Evolutionary conservation across 2,329 filamentous ascomycete genomes (phyloP).

Genomic region (Alternaria ventricosa): DNA sequence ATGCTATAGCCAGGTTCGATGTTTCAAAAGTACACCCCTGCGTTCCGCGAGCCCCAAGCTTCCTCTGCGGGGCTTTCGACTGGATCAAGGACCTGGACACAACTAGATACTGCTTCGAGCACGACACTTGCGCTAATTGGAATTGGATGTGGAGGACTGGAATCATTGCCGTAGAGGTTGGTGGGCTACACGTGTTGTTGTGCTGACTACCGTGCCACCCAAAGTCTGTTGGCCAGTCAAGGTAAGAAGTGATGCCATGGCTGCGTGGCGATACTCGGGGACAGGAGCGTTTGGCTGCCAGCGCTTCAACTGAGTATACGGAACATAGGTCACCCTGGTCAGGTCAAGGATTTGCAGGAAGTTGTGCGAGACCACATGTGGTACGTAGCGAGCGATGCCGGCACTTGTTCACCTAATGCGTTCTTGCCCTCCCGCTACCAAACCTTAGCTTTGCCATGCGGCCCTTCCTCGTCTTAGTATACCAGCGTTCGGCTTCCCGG

Average conservation of each 20-base stretch:
- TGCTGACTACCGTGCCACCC: constrained; percentile 18
- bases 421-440: constrained; percentile 10
- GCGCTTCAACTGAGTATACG: not conserved
- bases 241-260: constrained; percentile 9
- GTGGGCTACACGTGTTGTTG: constrained; percentile 11
- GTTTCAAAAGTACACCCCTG: constrained; percentile 30
- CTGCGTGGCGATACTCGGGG: not conserved
- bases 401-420: constrained; percentile 14
- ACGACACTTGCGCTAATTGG: not conserved
- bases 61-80: not conserved
- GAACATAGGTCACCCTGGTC: not conserved
- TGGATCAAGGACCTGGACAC: not conserved
- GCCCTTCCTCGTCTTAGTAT: not conserved
- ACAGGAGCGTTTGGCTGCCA: not conserved
- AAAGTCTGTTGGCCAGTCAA: constrained; percentile 5
- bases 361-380: not conserved
- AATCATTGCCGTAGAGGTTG: not conserved
- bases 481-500: not conserved
- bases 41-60: constrained; percentile 5
- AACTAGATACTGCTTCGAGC: not conserved
- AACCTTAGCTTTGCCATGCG: constrained; percentile 1
- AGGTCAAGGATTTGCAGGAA: not conserved
- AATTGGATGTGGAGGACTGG: constrained; percentile 2
- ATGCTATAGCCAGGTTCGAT: constrained; percentile 27
- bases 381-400: constrained; percentile 1